Base-by-base conservation (phyloP, 371 early-diverging fungal species). In the Lichtheimia ornata region DNA sequence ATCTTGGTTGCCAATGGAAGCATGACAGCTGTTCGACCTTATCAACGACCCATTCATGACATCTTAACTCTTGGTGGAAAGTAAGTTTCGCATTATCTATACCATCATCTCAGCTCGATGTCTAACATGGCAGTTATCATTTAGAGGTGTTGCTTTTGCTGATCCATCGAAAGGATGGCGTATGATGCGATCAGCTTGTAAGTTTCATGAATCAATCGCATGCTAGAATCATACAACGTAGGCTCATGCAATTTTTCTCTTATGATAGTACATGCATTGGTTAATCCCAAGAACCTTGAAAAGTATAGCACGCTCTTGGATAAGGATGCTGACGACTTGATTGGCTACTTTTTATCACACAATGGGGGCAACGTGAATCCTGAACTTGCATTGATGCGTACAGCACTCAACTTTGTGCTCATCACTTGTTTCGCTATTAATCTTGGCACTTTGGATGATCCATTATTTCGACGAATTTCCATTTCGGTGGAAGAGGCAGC, bases 1-100 rank as follows among this genome's bases (percentile, higher is more conserved):
- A 55, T 69, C 1, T 59, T 64, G 25, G 35, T 35, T 35, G 35
- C 35, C 24, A 27, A 54, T 11, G 65, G 65, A 22, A 55, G 56
- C 18, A 18, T 43, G n/a, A 64, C 65, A 4, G 59, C 65, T 1
- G 15, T 42, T n/a, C 17, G 65, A 53, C 49, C 65, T 30, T 59
- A 50, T 47, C 59, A 64, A 17, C 45, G 41, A 53, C 12, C 18
- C 35, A 56, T 47, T 13, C 49, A 45, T 27, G 20, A 52, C 3
- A 42, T 63, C 25, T 41, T 63, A 41, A 50, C 56, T 0, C 35
- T 35, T 11, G 35, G 35, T 11, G 35, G 35, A 35, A 35, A 35
- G 35, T 35, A 35, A 35, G 35, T 35, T 9, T 35, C 35, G 11
- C 0, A 6, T 35, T 9, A 35, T 35, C 9, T 11, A 35, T 35